Conservation (phyloP, 1,139 yeast species). For the Taphrina betulina region DNA sequence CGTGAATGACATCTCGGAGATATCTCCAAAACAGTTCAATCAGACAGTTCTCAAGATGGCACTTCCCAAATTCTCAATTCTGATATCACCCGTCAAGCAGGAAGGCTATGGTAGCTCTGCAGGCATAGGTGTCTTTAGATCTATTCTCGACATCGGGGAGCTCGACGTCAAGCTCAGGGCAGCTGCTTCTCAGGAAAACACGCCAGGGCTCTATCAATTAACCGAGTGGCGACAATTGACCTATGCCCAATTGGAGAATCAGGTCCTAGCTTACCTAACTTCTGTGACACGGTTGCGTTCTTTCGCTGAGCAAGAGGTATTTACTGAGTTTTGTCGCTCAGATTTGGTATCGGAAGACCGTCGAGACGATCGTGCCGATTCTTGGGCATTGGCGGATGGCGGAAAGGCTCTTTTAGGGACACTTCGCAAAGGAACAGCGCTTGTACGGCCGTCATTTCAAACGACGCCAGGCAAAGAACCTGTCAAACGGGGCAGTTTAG, state of each 20-base stretch:
- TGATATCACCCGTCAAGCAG: slow-evolving; percentile 23
- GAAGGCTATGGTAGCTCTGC: slow-evolving; percentile 6
- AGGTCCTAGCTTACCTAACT: neutral
- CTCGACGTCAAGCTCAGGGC: slow-evolving; percentile 5
- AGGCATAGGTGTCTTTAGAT: slow-evolving; percentile 21
- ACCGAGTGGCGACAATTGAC: slow-evolving; percentile 8
- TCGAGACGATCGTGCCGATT: neutral
- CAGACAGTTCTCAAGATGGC: neutral
- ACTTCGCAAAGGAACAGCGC: slow-evolving; percentile 1
- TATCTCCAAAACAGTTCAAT: neutral
- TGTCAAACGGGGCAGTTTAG: neutral
- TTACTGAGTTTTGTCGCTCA: slow-evolving; percentile 13
- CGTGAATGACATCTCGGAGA: slow-evolving; percentile 26
- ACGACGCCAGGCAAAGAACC: neutral
- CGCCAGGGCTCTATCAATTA: neutral
- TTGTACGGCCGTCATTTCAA: neutral
- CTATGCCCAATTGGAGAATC: slow-evolving; percentile 12
- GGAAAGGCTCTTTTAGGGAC: slow-evolving; percentile 4
- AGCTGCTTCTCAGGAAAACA: neutral
- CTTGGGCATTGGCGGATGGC: neutral
- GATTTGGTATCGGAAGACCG: slow-evolving; percentile 7
- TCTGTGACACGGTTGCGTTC: slow-evolving; percentile 1
- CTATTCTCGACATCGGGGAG: slow-evolving; percentile 14
- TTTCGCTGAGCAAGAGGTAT: slow-evolving; percentile 11
- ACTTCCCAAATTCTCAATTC: slow-evolving; percentile 17